Conservation (phyloP, 495 filamentous ascomycete species). For the Viridothelium virens region DNA sequence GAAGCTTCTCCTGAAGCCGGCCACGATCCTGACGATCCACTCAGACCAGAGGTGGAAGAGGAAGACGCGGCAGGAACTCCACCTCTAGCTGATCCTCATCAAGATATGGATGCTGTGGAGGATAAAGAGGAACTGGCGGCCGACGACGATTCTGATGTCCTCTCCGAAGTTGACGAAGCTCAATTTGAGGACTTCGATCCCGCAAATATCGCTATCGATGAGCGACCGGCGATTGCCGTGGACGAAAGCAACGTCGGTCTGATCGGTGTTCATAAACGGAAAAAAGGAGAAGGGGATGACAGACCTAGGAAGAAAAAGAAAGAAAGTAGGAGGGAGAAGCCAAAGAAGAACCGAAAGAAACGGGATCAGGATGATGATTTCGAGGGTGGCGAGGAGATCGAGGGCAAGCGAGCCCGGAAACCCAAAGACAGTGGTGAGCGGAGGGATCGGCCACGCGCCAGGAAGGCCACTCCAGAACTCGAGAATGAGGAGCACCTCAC, state of each 20-base stretch:
- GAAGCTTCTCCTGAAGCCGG: slow-evolving; percentile 37
- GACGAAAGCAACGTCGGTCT: slow-evolving; percentile 76
- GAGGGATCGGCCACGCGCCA: slow-evolving; percentile 39
- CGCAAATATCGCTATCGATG: slow-evolving; percentile 63
- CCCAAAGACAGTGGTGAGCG: slow-evolving; percentile 39
- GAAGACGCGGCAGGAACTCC: slow-evolving; percentile 37
- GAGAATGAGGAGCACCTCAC: slow-evolving; percentile 47
- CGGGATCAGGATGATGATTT: slow-evolving; percentile 43
- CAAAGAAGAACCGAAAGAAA: slow-evolving; percentile 59
- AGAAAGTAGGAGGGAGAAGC: slow-evolving; percentile 62
- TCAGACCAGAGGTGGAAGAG: slow-evolving; percentile 39
- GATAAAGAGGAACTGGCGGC: slow-evolving; percentile 39
- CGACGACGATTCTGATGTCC: slow-evolving; percentile 30
- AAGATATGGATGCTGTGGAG: slow-evolving; percentile 38
- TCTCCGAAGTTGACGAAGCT: slow-evolving; percentile 70
- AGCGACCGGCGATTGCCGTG: slow-evolving; percentile 67
- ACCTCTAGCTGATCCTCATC: slow-evolving; percentile 33
- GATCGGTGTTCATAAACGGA: slow-evolving; percentile 70
- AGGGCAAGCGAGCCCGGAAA: slow-evolving; percentile 46
- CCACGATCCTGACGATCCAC: slow-evolving; percentile 39
- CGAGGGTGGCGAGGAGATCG: slow-evolving; percentile 49
- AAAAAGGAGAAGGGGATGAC: slow-evolving; percentile 55
- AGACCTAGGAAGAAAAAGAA: slow-evolving; percentile 52
- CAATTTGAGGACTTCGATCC: slow-evolving; percentile 91
- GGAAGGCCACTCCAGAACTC: slow-evolving; percentile 48